These are phyloP conservation scores for Cudoniella acicularis DNA, from an alignment of 495 filamentous ascomycete species.

Conservation along the genomic window DNA sequence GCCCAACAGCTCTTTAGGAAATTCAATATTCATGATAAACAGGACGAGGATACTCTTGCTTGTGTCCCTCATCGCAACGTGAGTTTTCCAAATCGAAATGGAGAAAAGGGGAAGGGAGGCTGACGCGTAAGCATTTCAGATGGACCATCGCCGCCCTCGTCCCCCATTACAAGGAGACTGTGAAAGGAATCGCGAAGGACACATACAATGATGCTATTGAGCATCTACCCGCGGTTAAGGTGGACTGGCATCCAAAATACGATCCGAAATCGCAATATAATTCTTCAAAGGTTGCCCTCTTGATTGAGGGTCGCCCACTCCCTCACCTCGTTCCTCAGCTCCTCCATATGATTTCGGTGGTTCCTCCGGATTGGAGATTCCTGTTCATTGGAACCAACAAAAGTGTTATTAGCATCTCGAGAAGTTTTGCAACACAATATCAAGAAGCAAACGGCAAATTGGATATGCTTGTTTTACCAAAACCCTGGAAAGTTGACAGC, in stretches of 20 bases:
- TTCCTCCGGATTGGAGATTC: conserved; percentile 50
- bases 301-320: conserved; percentile 45
- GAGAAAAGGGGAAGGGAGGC: not conserved
- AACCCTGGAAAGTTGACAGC: conserved; percentile 35
- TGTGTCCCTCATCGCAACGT: conserved; percentile 29
- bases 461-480: conserved; percentile 40
- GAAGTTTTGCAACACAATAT: conserved; percentile 36
- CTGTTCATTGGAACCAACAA: conserved; percentile 42
- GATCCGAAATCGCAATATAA: conserved; percentile 40
- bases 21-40: conserved; percentile 26
- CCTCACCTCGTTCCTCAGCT: conserved; percentile 42
- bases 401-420: conserved; percentile 35
- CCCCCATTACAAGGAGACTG: conserved; percentile 35
- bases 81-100: conserved; percentile 10
- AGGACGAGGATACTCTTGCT: conserved; percentile 24
- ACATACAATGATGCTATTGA: conserved; percentile 34
- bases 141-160: conserved; percentile 39
- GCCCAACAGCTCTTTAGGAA: conserved; percentile 12
- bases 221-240: conserved; percentile 36
- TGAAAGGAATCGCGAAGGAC: conserved; percentile 31
- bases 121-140: conserved; percentile 18
- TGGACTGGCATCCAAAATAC: conserved; percentile 33
- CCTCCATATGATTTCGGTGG: conserved; percentile 46
- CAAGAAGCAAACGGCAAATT: conserved; percentile 44
- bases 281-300: conserved; percentile 42